Evolutionary conservation across 345 rosid genomes (phyloP), one percentile per base, ranked within the genome.

Genomic region (Murraya paniculata): DNA sequence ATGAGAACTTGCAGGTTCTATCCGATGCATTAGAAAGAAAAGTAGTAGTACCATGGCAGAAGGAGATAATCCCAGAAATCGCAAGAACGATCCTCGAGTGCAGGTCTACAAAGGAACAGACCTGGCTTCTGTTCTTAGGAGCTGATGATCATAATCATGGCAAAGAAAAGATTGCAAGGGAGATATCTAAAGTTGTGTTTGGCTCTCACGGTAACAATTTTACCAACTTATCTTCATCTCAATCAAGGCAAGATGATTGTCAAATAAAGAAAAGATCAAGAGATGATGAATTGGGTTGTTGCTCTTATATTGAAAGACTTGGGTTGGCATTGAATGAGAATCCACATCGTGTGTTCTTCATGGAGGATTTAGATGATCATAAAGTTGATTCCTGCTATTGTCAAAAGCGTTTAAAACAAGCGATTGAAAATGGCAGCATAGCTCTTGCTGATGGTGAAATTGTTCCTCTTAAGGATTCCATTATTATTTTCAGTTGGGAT

Each of bases 241-340:
- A 21, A 80, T 91, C 30, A 80, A 45, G 18, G 13, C 50, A 45
- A 13, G 50, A 13, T 45, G 50, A 45, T 45, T 45, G 50, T 13
- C 11, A 5, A 13, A 45, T 14, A 53, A 28, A 68, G 82, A 91
- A 91, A 86, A 88, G 92, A 75, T 41, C 81, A 59, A 86, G 91
- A 77, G 87, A 81, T 9, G 87, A 80, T 13, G 89, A 89, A 22
- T 14, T 57, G 7, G 87, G 81, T 6, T 68, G 77, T 33, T 36
- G 66, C 18, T 45, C 16, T 7, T 84, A 86, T 67, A 35, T 83
- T 7, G 86, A 90, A 69, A 86, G 88, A 67, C 74, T 91, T 13
- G 87, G 85, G 0, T 83, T 86, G 41, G 91, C 93, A 7, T 81
- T 88, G 88, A 91, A 91, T 62, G 91, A 90, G 86, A 91, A 90